phyloP scores from a whole-genome alignment of 2,329 filamentous ascomycete species.

The Neocucurbitaria cava region DNA sequence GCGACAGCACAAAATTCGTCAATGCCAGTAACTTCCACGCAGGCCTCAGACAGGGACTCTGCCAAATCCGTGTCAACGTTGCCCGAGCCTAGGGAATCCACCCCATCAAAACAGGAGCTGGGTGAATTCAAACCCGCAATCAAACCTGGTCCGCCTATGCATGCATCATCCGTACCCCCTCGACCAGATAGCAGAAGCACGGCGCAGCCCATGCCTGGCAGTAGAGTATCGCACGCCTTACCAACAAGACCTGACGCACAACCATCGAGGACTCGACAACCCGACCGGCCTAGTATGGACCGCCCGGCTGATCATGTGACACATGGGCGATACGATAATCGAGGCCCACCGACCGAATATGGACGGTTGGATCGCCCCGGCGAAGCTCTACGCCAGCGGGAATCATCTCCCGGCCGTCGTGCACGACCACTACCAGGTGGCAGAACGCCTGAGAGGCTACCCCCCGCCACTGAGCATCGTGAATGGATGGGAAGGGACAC shows the following conservation, averaged over 20 bases:
- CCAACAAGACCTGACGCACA: constrained; percentile 67
- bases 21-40: constrained; percentile 16
- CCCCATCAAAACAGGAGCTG: constrained; percentile 23
- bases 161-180: constrained; percentile 29
- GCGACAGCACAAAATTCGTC: constrained; percentile 17
- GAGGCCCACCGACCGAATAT: constrained; percentile 48
- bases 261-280: constrained; percentile 52
- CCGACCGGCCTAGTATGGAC: constrained; percentile 41
- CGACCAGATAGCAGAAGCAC: constrained; percentile 44
- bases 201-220: constrained; percentile 29
- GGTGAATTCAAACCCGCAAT: constrained; percentile 6
- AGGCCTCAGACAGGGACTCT: constrained; percentile 27
- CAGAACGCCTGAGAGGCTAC: constrained; percentile 47
- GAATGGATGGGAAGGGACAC: constrained; percentile 40
- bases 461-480: constrained; percentile 36
- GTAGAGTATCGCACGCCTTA: constrained; percentile 51
- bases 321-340: constrained; percentile 43
- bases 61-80: constrained; percentile 14
- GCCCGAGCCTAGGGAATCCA: constrained; percentile 14
- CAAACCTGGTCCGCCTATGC: constrained; percentile 22
- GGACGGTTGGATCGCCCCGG: constrained; percentile 54
- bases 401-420: constrained; percentile 50
- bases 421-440: constrained; percentile 34
- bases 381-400: constrained; percentile 48
- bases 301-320: constrained; percentile 34